These are phyloP conservation scores for Picea glauca DNA, from an alignment of 75 land plant genomes.

Conservation along the genomic window DNA sequence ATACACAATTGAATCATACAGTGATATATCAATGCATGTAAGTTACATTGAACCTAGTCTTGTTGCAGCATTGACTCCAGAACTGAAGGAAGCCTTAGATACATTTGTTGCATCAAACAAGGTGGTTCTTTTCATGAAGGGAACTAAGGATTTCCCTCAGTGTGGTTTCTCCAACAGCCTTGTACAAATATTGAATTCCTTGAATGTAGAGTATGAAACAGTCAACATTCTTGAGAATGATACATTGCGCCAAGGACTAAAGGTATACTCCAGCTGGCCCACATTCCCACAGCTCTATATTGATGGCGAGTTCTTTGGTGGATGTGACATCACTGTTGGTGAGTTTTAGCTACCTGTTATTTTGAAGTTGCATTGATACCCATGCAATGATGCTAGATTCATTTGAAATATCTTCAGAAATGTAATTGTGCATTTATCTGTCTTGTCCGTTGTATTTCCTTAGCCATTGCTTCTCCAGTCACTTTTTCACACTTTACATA, in stretches of 20 bases:
- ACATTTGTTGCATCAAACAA: constrained; percentile 75
- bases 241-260: constrained; percentile 70
- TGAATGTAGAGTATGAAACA: constrained; percentile 80
- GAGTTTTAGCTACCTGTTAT: constrained; percentile 9
- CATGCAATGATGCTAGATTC: not conserved
- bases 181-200: constrained; percentile 78
- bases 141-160: constrained; percentile 90
- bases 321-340: constrained; percentile 95
- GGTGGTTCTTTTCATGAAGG: constrained; percentile 96
- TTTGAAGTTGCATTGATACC: not conserved
- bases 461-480: not conserved
- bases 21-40: not conserved
- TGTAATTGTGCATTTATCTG: not conserved
- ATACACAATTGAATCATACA: not conserved
- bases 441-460: not conserved
- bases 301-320: constrained; percentile 97
- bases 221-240: constrained; percentile 88
- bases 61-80: constrained; percentile 68
- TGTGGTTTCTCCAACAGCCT: constrained; percentile 97
- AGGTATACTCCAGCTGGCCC: constrained; percentile 96
- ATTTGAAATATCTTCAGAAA: constrained; percentile 1
- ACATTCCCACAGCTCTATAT: constrained; percentile 97
- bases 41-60: constrained; percentile 7
- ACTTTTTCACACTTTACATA: not conserved
- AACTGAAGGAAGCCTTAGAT: constrained; percentile 76